Percentiles rank a stretch among this genome's conserved stretches.
Conservation (phyloP, 2,329 filamentous ascomycete genomes). For the Epichloe gansuensis region DNA sequence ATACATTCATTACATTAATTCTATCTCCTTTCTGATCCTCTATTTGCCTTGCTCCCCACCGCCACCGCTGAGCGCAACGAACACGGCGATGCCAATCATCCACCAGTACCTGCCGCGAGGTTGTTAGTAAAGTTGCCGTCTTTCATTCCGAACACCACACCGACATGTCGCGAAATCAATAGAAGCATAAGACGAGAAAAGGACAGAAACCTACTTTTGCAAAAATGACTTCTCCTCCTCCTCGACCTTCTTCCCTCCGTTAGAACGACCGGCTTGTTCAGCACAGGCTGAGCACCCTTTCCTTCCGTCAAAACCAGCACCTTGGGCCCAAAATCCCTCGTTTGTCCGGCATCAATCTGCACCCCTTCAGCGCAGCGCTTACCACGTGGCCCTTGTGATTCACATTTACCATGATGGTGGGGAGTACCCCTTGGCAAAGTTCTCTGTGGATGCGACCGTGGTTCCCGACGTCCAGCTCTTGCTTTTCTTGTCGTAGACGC, state of each 20-base stretch:
- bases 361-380: conserved; percentile 42
- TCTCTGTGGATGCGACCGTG: conserved; percentile 41
- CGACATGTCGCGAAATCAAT: not conserved
- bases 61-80: conserved; percentile 42
- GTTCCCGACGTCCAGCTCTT: conserved; percentile 41
- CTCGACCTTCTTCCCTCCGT: conserved; percentile 44
- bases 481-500: conserved; percentile 38
- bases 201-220: conserved; percentile 44
- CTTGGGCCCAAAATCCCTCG: conserved; percentile 52
- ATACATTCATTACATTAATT: not conserved
- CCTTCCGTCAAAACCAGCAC: conserved; percentile 36
- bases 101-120: conserved; percentile 48
- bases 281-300: conserved; percentile 41
- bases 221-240: conserved; percentile 50
- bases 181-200: not conserved
- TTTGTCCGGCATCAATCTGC: conserved; percentile 49
- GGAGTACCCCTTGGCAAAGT: conserved; percentile 49
- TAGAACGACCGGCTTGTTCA: conserved; percentile 54
- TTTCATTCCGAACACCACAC: not conserved
- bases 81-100: conserved; percentile 40
- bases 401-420: conserved; percentile 42
- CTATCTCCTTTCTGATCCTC: conserved; percentile 11
- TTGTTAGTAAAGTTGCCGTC: conserved; percentile 20
- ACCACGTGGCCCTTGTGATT: conserved; percentile 32
- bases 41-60: conserved; percentile 33